Evolutionary conservation across 2,329 filamentous ascomycete genomes (phyloP), one percentile per base, ranked within the genome.

Genomic region (Aspergillus arachidicola): DNA sequence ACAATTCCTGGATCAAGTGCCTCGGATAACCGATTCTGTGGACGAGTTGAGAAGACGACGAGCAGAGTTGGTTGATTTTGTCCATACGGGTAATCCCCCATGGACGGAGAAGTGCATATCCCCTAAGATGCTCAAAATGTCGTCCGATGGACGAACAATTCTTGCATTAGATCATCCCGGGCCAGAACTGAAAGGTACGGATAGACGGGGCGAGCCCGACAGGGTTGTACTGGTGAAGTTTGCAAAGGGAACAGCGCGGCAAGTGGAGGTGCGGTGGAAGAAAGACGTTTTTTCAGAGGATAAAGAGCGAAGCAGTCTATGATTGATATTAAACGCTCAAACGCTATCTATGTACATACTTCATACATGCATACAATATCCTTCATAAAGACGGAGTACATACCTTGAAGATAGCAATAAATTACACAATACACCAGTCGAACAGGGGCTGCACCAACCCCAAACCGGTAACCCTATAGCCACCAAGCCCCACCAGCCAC

Each of bases 211-310:
- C 0, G 79, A 86, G 28, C 75, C 68, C 30, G 85, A 88, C 58
- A 82, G 84, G 69, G 85, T 87, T 56, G 82, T 89, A 30, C 76
- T 87, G 23, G 83, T 86, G 9, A 81, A 81, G 56, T 88, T 88
- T 62, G 81, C 75, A 66, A 84, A 84, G 60, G 85, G 86, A 63
- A 85, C 84, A 21, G 85, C 85, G 26, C 78, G 85, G 65, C 79
- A 86, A 65, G 78, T 89, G 43, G 83, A 84, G 63, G 82, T 89
- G 23, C 71, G 71, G 38, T 79, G 75, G 76, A 78, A 73, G 66
- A 79, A 81, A 62, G 85, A 87, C 60, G 75, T 84, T 0, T 68
- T 84, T 45, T 74, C 73, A 9, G 69, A 75, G 50, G 70, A 73
- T 45, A 73, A 73, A n/a, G 67, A 65, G 48, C 75, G 71, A 59